Evolutionary conservation across 2,329 filamentous ascomycete genomes (phyloP).

Genomic region (Albophoma yamanashiensis): DNA sequence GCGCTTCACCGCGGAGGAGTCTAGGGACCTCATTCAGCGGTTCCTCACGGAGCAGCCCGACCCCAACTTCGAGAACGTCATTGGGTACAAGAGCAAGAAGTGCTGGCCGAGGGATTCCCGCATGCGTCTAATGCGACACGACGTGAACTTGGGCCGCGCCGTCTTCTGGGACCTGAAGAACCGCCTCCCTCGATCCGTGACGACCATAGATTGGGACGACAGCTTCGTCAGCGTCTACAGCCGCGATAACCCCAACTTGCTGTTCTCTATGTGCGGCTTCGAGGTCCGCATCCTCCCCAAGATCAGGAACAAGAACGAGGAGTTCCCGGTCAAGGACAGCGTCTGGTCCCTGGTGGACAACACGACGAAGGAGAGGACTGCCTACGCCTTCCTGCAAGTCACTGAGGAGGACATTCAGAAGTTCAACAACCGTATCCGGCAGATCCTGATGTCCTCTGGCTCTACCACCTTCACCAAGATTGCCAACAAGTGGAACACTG

Average conservation of each 20-base stretch:
- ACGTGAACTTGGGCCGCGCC: constrained; percentile 92
- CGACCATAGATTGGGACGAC: constrained; percentile 98
- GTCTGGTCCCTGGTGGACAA: constrained; percentile 98
- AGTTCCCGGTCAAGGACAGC: constrained; percentile 95
- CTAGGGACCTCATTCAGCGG: constrained; percentile 87
- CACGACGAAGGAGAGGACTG: constrained; percentile 90
- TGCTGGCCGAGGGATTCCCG: constrained; percentile 97
- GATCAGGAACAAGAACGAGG: constrained; percentile 87
- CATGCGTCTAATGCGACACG: constrained; percentile 97
- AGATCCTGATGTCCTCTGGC: constrained; percentile 99
- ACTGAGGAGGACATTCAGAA: constrained; percentile 97
- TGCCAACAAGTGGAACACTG: constrained; percentile 99
- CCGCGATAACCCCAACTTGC: constrained; percentile 88
- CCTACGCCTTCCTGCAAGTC: constrained; percentile 93
- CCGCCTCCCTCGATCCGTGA: constrained; percentile 83
- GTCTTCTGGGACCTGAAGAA: constrained; percentile 99
- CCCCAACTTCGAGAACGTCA: constrained; percentile 98
- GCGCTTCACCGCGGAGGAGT: constrained; percentile 87
- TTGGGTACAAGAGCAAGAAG: constrained; percentile 98
- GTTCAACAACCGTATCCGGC: constrained; percentile 97
- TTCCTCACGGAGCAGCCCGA: constrained; percentile 98
- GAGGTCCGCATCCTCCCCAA: constrained; percentile 95
- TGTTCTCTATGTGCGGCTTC: constrained; percentile 97
- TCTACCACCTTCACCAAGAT: constrained; percentile 99
- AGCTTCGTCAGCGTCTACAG: constrained; percentile 98